Evolutionary conservation across 148 eudicot genomes (phyloP).

Genomic region (Nepenthes mirabilis): DNA sequence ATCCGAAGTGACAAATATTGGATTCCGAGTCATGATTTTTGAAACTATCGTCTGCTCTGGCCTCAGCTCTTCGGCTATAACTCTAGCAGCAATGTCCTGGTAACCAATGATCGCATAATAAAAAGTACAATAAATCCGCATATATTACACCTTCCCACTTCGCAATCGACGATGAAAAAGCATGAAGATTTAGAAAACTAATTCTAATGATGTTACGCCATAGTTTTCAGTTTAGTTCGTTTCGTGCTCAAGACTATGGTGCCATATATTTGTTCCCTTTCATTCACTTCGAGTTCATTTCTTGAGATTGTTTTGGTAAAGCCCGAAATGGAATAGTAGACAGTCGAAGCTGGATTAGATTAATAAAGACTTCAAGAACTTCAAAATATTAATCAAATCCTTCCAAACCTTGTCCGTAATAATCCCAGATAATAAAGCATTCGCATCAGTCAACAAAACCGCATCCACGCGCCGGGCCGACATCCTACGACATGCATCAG

Average conservation of each 20-base stretch:
- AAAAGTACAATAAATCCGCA: too few species aligned
- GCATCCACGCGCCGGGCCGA: slow-evolving; percentile 87
- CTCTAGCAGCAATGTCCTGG: slow-evolving; percentile 83
- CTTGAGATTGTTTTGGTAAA: too few species aligned
- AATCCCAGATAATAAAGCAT: slow-evolving; percentile 91
- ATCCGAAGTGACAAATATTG: slow-evolving; percentile 83
- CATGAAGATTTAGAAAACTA: too few species aligned
- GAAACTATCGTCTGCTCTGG: slow-evolving; percentile 81
- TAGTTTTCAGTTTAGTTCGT: too few species aligned
- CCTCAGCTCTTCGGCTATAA: slow-evolving; percentile 79
- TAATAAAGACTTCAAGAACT: neutral
- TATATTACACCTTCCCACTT: too few species aligned
- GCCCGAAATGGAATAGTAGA: too few species aligned
- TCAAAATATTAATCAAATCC: neutral
- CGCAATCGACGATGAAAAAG: too few species aligned
- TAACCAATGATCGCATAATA: neutral
- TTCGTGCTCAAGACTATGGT: too few species aligned
- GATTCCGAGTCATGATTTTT: slow-evolving; percentile 92
- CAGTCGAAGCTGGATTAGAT: too few species aligned
- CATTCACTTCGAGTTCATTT: too few species aligned
- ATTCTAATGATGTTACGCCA: too few species aligned
- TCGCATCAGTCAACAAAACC: slow-evolving; percentile 83
- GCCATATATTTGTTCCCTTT: too few species aligned
- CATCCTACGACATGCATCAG: slow-evolving; percentile 94
- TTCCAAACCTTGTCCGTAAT: slow-evolving; percentile 68